phyloP scores from a whole-genome alignment of 352 stramenopile genomes.

The Phytophthora litchii region DNA sequence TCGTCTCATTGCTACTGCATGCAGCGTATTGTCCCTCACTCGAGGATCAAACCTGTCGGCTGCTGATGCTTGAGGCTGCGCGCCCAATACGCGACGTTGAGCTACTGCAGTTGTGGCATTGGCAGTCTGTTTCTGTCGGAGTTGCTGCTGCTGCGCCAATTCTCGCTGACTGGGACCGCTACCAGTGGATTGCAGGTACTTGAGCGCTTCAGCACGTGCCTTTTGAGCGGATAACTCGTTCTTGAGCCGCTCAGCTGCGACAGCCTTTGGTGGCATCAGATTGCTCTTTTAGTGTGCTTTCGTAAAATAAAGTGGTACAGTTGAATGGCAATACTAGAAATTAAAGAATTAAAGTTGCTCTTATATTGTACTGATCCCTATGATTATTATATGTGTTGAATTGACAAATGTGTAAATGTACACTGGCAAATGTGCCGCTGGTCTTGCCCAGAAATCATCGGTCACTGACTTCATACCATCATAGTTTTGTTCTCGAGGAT shows the following conservation, averaged over 20 bases:
- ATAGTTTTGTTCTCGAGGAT: neutral
- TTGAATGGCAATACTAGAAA: neutral
- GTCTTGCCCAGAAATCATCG: slow-evolving; percentile 10
- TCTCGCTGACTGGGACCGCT: slow-evolving; percentile 74
- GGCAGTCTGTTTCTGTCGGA: slow-evolving; percentile 50
- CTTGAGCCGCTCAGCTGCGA: slow-evolving; percentile 45
- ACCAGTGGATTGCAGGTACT: slow-evolving; percentile 64
- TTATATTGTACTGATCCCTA: too few species aligned
- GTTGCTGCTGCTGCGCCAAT: slow-evolving; percentile 59
- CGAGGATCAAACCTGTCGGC: slow-evolving; percentile 43
- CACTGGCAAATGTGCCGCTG: slow-evolving; percentile 4
- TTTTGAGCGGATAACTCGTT: slow-evolving; percentile 68
- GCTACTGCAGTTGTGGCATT: slow-evolving; percentile 53
- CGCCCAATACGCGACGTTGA: slow-evolving; percentile 42
- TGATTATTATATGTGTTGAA: too few species aligned
- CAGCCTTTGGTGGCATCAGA: slow-evolving; percentile 40
- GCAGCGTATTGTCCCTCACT: slow-evolving; percentile 79
- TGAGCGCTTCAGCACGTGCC: slow-evolving; percentile 65
- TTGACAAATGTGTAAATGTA: neutral
- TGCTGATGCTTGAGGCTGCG: slow-evolving; percentile 19
- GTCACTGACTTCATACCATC: slow-evolving; percentile 1
- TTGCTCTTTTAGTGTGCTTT: neutral
- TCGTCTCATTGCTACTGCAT: slow-evolving; percentile 54
- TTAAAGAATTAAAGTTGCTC: neutral
- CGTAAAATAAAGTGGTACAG: neutral